Base-by-base conservation (phyloP, 306 rosid species). In the Cucumis melo region DNA sequence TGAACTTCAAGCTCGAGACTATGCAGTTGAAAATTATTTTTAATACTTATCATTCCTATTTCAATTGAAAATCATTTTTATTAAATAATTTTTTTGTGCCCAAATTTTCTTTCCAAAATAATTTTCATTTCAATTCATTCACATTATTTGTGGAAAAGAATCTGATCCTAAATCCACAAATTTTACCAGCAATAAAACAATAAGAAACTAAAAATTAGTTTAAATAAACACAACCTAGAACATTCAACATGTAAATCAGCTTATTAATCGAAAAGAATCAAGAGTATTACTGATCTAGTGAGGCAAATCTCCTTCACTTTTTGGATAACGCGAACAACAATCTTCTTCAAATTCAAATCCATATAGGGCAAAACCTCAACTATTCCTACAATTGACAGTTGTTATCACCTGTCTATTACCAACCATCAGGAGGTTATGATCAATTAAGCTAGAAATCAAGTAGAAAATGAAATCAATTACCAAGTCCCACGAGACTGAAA, bases 241-340 rank as follows among this genome's bases (percentile, higher is more conserved):
- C 38, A 14, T 27, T 64, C 50, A 17, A 36, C 8, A 66, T 39
- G 73, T 66, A 27, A 67, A 12, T 70, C 41, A 27, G 21, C 21
- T 10, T 7, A 58, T 0, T 12, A 71, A 58, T 24, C 3, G 71
- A 27, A 20, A 44, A 56, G 41, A 77, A 23, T 12, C 29, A 8
- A 16, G 21, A 64, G 19, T 44, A 48, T 15, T 84, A 88, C 80
- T n/a, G 61, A 81, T 86, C 81, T 88, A 20, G 48, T 54, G 50
- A 77, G 50, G 62, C 90, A 88, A 36, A 82, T 42, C 79, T 78
- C 79, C 80, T 61, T 85, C 29, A 87, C 90, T 62, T 86, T 86
- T 10, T 80, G 83, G 8, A 39, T 20, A 71, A 86, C 68, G 58
- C 86, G 78, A 6, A 81, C 74, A 29, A 87, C 87, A 15, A 81